phyloP scores from a whole-genome alignment of 78 protist genomes.

The Pelomyxa schiedti region DNA sequence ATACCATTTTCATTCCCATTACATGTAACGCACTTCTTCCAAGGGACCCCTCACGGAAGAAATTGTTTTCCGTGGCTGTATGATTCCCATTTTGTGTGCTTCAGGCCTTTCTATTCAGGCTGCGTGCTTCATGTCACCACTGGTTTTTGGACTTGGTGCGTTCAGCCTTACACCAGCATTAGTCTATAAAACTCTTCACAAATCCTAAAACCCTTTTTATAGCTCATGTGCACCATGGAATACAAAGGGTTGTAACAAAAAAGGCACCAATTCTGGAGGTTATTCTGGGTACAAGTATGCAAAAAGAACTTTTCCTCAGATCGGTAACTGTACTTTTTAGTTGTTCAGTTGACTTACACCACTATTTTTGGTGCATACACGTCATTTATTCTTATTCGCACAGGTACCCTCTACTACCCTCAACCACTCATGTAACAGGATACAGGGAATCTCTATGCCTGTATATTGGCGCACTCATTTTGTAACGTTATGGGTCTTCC shows the following conservation, averaged over 20 bases:
- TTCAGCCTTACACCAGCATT: not conserved
- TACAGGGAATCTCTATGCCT: no score
- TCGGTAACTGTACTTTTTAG: no score
- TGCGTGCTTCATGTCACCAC: not conserved
- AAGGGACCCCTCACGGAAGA: not conserved
- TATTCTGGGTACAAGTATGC: not conserved
- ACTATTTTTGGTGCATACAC: not conserved
- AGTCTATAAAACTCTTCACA: not conserved
- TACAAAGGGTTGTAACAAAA: not conserved
- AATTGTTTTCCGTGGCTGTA: not conserved
- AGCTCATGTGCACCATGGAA: not conserved
- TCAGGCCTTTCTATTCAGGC: not conserved
- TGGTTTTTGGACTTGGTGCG: not conserved
- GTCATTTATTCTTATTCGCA: not conserved
- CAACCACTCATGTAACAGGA: no score
- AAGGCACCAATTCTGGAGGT: not conserved
- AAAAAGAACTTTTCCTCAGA: no score
- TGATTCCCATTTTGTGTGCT: not conserved
- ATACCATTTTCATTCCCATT: not conserved
- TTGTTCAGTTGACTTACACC: not conserved
- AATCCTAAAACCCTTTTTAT: not conserved
- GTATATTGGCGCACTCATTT: not conserved
- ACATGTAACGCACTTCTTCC: not conserved
- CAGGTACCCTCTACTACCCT: not conserved
- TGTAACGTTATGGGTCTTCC: not conserved